Evolutionary conservation across 1,284 basidiomycete genomes (phyloP).

Genomic region (Malassezia psittaci): DNA sequence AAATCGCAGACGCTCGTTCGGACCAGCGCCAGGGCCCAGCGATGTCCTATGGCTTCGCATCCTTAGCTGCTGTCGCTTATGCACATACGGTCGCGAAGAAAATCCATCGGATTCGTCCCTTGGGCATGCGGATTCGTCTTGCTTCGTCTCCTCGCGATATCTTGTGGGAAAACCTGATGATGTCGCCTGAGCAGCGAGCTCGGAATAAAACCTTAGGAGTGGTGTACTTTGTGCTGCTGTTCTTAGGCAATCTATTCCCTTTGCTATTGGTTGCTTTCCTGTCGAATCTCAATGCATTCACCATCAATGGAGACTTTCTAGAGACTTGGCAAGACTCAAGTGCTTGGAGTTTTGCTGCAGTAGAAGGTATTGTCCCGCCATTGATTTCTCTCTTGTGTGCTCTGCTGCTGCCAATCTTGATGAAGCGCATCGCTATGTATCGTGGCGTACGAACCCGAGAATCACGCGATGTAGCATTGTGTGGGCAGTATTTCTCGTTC

Average conservation of each 20-base stretch:
- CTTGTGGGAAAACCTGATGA: conserved; percentile 41
- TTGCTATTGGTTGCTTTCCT: conserved; percentile 34
- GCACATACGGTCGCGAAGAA: conserved; percentile 41
- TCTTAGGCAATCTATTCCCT: conserved; percentile 41
- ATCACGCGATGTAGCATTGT: conserved; percentile 29
- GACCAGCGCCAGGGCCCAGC: conserved; percentile 33
- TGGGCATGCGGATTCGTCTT: conserved; percentile 29
- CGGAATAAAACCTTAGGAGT: conserved; percentile 31
- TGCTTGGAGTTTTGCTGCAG: conserved; percentile 32
- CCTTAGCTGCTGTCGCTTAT: conserved; percentile 36
- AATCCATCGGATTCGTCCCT: conserved; percentile 24
- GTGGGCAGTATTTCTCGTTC: conserved; percentile 41
- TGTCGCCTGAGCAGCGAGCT: conserved; percentile 22
- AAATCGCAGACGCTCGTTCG: conserved; percentile 50
- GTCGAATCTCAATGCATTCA: conserved; percentile 38
- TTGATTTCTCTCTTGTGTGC: conserved; percentile 34
- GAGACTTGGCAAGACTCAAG: conserved; percentile 22
- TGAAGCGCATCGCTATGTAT: conserved; percentile 43
- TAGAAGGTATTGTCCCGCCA: conserved; percentile 38
- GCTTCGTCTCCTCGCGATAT: conserved; percentile 39
- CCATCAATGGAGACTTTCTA: conserved; percentile 22
- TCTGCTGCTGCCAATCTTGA: conserved; percentile 35
- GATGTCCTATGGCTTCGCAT: conserved; percentile 43
- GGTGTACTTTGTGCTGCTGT: conserved; percentile 28
- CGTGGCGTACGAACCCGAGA: conserved; percentile 38